These are phyloP conservation scores for Globisporangium takayamanum DNA, from an alignment of 352 stramenopile species.

Conservation along the genomic window DNA sequence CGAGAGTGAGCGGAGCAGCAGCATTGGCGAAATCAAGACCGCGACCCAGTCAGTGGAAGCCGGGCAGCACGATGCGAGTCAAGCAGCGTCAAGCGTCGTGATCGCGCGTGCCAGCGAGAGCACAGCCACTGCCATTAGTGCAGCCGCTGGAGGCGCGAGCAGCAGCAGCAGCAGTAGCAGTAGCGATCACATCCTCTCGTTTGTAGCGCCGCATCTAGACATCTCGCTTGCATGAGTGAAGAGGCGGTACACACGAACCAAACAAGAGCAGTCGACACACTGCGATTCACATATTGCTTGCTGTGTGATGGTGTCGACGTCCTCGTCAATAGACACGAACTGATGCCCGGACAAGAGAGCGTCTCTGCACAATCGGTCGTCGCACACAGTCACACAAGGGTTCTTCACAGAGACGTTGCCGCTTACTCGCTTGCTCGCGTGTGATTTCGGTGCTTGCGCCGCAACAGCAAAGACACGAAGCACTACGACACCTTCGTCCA, in stretches of 20 bases:
- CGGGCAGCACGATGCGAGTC: background rate
- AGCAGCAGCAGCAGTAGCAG: conserved; percentile 1
- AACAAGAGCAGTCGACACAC: background rate
- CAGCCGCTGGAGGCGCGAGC: conserved; percentile 18
- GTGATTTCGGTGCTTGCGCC: too few relatives aligned
- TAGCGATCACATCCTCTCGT: background rate
- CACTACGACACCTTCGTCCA: too few relatives aligned
- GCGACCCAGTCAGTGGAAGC: conserved; percentile 4
- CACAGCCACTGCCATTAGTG: too few relatives aligned
- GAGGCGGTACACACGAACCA: background rate
- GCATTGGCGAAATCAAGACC: conserved; percentile 9
- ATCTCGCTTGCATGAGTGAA: background rate
- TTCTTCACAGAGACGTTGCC: too few relatives aligned
- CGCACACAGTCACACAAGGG: too few relatives aligned
- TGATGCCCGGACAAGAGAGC: too few relatives aligned
- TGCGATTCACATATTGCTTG: too few relatives aligned
- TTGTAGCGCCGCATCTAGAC: background rate
- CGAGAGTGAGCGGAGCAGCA: conserved; percentile 24
- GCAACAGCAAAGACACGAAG: too few relatives aligned
- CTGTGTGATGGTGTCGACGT: too few relatives aligned
- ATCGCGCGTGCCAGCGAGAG: conserved; percentile 19
- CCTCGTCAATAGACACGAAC: too few relatives aligned
- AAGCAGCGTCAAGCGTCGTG: background rate
- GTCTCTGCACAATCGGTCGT: too few relatives aligned
- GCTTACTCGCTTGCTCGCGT: too few relatives aligned